Evolutionary conservation across 495 filamentous ascomycete genomes (phyloP).

Genomic region (Terfezia boudieri): DNA sequence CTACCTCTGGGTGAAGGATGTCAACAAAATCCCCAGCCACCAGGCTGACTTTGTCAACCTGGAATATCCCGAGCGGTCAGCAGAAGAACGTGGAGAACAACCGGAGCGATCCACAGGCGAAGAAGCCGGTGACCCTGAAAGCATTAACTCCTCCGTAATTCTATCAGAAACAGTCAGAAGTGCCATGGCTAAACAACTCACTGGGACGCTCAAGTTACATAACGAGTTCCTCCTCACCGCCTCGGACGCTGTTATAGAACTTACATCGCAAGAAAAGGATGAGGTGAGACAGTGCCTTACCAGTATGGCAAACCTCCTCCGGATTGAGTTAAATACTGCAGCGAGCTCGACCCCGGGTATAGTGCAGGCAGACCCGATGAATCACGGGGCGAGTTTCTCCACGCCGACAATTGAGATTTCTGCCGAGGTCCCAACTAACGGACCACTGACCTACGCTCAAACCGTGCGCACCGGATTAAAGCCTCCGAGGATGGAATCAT

Average conservation of each 20-base stretch:
- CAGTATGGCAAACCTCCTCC: not conserved
- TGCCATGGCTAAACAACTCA: not conserved
- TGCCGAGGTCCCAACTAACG: not conserved
- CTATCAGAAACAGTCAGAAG: too few species aligned
- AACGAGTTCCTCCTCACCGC: not conserved
- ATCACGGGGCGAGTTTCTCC: not conserved
- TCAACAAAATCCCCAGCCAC: too few species aligned
- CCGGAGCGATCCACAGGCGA: too few species aligned
- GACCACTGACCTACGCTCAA: not conserved
- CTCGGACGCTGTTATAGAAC: not conserved
- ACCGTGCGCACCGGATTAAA: not conserved
- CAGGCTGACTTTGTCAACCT: too few species aligned
- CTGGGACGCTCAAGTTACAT: not conserved
- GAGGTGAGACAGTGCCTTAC: not conserved
- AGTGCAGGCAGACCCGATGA: not conserved
- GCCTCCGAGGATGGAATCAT: too few species aligned
- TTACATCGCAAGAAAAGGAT: not conserved
- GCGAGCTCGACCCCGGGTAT: not conserved
- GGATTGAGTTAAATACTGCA: not conserved
- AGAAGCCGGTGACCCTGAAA: too few species aligned
- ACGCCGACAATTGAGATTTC: not conserved
- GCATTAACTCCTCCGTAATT: too few species aligned
- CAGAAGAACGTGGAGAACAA: too few species aligned
- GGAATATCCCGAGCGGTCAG: too few species aligned
- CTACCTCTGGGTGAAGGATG: too few species aligned